Evolutionary conservation across 2,329 filamentous ascomycete species (phyloP), one percentile per base, ranked within the genome.

Genomic region (Sclerotiophoma versabilis): DNA sequence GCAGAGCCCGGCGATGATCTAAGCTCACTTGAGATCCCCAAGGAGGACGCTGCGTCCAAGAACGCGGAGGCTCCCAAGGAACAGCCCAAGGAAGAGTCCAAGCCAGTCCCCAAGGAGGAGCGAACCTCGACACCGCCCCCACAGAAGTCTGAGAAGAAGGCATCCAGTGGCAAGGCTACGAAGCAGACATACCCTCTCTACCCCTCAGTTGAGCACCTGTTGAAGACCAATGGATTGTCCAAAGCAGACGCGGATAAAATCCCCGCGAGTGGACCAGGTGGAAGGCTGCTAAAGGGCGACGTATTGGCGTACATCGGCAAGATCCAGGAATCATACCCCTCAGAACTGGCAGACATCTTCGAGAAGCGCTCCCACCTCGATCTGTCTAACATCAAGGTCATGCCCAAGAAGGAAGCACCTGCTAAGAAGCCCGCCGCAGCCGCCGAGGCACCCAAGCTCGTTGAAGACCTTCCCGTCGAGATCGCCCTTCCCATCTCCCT

Each of bases 221-320:
- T 98, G 58, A 89, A 90, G 76, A 83, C 89, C 75, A 87, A 96
- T 70, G 87, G 88, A 59, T 79, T 99, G 49, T 83, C 89, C 67
- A 85, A 88, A 63, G 87, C 87, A 39, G 90, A 92, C 54, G 82
- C 92, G 46, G 82, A 86, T 76, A 89, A 90, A 75, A 97, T 98
- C 74, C 89, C 87, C 47, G 89, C 92, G 5, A 93, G 91, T 17
- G 95, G 95, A 20, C 95, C 95, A 25, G 87, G 88, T 68, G 92
- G 93, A 53, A 88, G 95, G 57, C 81, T 99, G 49, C 83, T 99
- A 58, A 99, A 99, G 83, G 95, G 95, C 50, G 95, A 99, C 72
- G 89, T 99, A 6, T 86, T 99, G 48, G 93, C 92, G 41, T 95
- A 93, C 75, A 77, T 98, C 14, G 95, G 95, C 59, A 81, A 83